Percentiles rank a stretch among this genome's conserved stretches.
These are phyloP conservation scores for Odonthalia washingtoniensis DNA, from an alignment of 31 red algal genomes.

Conservation along the genomic window DNA sequence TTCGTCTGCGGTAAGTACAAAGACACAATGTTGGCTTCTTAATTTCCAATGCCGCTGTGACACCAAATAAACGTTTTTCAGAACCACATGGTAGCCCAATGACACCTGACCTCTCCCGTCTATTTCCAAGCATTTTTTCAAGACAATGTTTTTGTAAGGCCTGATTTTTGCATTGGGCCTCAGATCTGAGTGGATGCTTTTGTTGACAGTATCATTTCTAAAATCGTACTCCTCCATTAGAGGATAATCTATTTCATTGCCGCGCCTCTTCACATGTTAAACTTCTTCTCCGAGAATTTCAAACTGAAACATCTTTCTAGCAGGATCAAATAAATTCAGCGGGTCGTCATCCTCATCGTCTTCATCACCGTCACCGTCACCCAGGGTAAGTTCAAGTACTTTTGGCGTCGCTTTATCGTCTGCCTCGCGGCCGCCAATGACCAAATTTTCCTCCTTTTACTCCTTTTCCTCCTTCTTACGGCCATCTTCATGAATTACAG, in stretches of 20 bases:
- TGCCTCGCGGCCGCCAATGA: slow-evolving; percentile 41
- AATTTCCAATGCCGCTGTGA: slow-evolving; percentile 94
- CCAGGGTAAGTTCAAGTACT: slow-evolving; percentile 51
- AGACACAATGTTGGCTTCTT: slow-evolving; percentile 91
- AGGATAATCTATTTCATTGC: slow-evolving; percentile 93
- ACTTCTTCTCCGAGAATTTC: slow-evolving; percentile 86
- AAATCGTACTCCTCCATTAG: slow-evolving; percentile 99
- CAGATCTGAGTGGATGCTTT: slow-evolving; percentile 86
- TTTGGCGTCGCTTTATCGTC: slow-evolving; percentile 72
- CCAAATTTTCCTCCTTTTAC: slow-evolving; percentile 58
- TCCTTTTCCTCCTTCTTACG: too few species aligned
- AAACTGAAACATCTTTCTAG: too few species aligned
- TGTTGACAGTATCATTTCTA: slow-evolving; percentile 87
- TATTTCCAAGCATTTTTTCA: slow-evolving; percentile 99
- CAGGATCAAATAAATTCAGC: slow-evolving; percentile 48
- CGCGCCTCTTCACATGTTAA: slow-evolving; percentile 90
- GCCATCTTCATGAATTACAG: too few species aligned
- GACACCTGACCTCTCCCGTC: slow-evolving; percentile 89
- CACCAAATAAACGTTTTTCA: slow-evolving; percentile 94
- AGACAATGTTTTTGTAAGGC: slow-evolving; percentile 96
- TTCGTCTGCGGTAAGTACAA: too few species aligned
- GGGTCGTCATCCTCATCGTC: slow-evolving; percentile 43
- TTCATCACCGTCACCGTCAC: slow-evolving; percentile 77
- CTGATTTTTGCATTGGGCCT: slow-evolving; percentile 92
- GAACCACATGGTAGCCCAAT: slow-evolving; percentile 97